Base-by-base conservation (phyloP, 2,329 filamentous ascomycete genomes). In the Remersonia thermophila region DNA sequence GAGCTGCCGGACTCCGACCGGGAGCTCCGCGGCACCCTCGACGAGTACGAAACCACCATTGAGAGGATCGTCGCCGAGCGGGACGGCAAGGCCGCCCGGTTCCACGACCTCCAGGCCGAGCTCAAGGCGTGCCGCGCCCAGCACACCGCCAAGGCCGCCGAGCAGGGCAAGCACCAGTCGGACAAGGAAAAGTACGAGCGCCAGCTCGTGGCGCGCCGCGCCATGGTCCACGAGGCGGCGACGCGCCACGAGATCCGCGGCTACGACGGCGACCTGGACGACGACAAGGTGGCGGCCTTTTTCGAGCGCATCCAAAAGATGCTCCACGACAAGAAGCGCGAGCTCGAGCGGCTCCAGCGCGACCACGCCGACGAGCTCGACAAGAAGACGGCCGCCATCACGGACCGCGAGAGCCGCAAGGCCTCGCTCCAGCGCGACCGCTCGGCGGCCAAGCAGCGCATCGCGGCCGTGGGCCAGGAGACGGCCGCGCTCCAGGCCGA, bases 141-240 rank as follows among this genome's bases (percentile, higher is more conserved):
- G 4, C 55, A 73, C 29, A 68, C 69, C 1, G 47, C 53, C 15
- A 76, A 76, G 48, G 62, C 73, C 27, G 62, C 71, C 1, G 80
- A 86, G 47, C 69, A 76, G 48, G 89, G 89, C 30, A 83, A 80
- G 47, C 77, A 80, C 47, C 75, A 91, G 56, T 89, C 87, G 2
- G 80, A 94, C 53, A 86, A 89, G 60, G 80, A 83, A 43, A 83
- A 81, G 49, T 84, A 91, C 53, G 84, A 95, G 53, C 74, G 80
- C 3, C 83, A 95, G 46, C 55, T 94, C 3, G 66, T 74, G 47
- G 65, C 72, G 30, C 80, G 89, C 27, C 69, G 80, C 50, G 67
- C 71, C 8, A 71, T 93, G 55, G 76, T 95, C 37, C 84, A 78
- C 45, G 78, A 87, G 39, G 77, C 83, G 27, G 85, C 89, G 12